Evolutionary conservation across 1,139 yeast genomes (phyloP), one percentile per base, ranked within the genome.

Genomic region (Debaryomyces coudertii): DNA sequence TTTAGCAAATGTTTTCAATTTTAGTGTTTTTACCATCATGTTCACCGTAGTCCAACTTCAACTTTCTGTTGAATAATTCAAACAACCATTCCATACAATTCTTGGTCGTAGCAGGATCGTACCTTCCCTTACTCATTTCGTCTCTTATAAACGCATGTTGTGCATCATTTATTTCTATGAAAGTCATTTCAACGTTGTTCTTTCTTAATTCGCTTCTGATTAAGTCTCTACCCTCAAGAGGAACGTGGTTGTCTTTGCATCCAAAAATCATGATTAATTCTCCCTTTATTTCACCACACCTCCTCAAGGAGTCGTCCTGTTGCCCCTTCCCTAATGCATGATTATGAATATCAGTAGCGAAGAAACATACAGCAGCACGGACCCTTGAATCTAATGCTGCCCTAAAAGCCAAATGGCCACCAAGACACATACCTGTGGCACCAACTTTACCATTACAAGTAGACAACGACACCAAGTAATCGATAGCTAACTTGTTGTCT

Each of bases 391-490:
- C 90, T 53, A 87, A 73, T 6, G 87, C 79, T 2, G 89, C 82
- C 55, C 95, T 75, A 65, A 80, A 85, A 1, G 95, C 93, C 58
- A 87, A 71, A 60, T 87, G 95, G 2, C 95, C 95, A 16, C 95
- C 95, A 36, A 87, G 78, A 61, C 95, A 87, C 92, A 87, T 87
- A 20, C 95, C 95, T 2, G 93, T 85, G 43, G 92, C 85, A 24
- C 95, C 95, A 53, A 86, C 77, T 50, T 76, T 79, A 37, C 93
- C 93, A 52, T 80, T 84, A 61, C 88, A 87, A 3, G 89, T 85
- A 2, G 77, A 71, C 51, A 87, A 70, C 2, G 76, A 60, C 44
- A 65, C 62, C 51, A 87, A 72, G 56, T 85, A 82, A 57, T 85
- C 90, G 55, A 87, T 73, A 22, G 89, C 75, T 50, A 87, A 67